phyloP scores from a whole-genome alignment of 192 early-diverging fungal genomes.

The Backusella mclennaniae region DNA sequence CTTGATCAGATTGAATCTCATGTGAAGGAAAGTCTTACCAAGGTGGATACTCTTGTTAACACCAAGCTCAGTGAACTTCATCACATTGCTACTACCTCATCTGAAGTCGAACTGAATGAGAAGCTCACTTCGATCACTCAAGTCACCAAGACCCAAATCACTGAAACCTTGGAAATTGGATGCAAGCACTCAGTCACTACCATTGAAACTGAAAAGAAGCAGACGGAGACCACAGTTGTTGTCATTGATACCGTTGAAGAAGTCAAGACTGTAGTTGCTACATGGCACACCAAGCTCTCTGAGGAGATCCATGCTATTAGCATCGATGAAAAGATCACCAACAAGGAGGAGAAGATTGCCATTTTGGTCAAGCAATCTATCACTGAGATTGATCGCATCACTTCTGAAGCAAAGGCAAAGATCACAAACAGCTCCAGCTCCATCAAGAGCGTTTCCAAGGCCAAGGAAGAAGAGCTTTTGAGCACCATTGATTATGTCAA shows the following conservation, averaged over 20 bases:
- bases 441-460: conserved; percentile 11
- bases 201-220: neutral
- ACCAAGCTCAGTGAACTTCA: conserved; percentile 8
- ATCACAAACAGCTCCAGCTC: neutral
- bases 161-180: neutral
- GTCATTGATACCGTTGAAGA: conserved; percentile 18
- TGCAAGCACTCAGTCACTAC: neutral
- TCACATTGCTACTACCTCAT: conserved; percentile 2
- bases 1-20: neutral
- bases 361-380: conserved; percentile 1
- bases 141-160: neutral
- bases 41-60: neutral
- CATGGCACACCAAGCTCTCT: neutral
- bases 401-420: neutral
- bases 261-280: neutral
- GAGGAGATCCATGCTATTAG: conserved; percentile 11
- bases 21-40: neutral
- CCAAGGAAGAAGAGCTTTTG: conserved; percentile 16
- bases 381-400: conserved; percentile 10
- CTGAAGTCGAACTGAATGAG: neutral
- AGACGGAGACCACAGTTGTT: conserved; percentile 2
- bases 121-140: conserved; percentile 1
- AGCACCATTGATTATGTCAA: neutral
- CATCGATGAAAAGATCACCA: neutral
- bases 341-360: conserved; percentile 7